Evolutionary conservation across 164 flowering plant species (phyloP), one percentile per base, ranked within the genome.

Genomic region (Stephania cephalantha): DNA sequence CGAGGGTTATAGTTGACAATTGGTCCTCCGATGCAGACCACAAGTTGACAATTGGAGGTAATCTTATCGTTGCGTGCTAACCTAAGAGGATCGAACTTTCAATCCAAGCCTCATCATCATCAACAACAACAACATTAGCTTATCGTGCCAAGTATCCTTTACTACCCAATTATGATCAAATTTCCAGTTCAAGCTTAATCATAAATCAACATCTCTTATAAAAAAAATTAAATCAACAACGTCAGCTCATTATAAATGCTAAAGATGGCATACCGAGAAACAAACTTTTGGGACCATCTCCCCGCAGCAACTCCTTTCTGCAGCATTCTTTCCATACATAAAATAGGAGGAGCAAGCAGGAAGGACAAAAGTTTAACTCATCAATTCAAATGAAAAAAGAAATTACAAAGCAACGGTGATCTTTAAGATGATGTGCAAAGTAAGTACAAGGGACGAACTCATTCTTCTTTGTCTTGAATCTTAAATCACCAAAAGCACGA

Each of bases 401-500:
- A 12, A 48, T 22, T 35, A 13, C 22, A 25, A 48, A 52, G 67
- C 15, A 72, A 44, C 7, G 52, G 12, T 13, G 63, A 69, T 20
- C 45, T 55, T 74, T 7, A 50, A 29, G 18, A 66, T 66, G 69
- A 20, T 66, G 73, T 78, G 75, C 66, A 75, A 73, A 68, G 67
- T 64, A 76, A 82, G 84, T 75, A 74, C 79, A 82, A 78, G 81
- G 76, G 77, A 85, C 89, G 48, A 77, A 92, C 99, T 92, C 98
- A 73, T 85, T 86, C 83, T 95, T 95, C 88, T 88, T 95, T 76
- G 93, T 93, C 87, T 93, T 95, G 83, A 90, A 95, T 50, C 97
- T 87, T 69, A 87, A 81, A 84, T 95, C 99, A 77, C 99, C 99
- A 88, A 95, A 93, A 77, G 99, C 97, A 82, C 99, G 97, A 45